Base-by-base conservation (phyloP, 2,329 filamentous ascomycete species). In the Cladophialophora exuberans region DNA sequence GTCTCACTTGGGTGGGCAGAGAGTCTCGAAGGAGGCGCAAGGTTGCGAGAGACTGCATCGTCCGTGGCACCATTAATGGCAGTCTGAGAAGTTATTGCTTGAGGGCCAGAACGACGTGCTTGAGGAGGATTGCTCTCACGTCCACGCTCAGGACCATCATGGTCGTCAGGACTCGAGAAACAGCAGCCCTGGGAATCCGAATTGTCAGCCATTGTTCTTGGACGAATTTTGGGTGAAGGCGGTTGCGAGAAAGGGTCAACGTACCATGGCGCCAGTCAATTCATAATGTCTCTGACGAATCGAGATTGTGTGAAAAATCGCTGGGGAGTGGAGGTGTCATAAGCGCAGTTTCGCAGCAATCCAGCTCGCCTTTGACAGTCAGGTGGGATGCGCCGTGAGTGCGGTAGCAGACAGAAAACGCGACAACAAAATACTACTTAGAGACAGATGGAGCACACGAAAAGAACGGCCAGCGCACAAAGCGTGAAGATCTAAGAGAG, bases 51-150 rank as follows among this genome's bases (percentile, higher is more conserved):
- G 30, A 54, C 46, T 2, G 43, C n/a, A 18, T 61, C 58, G 26
- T 57, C 54, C 13, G 54, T 33, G 15, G 50, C 52, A 39, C 52
- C 48, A 44, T 60, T 63, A 33, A 62, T 62, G 3, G 61, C 62
- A 5, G 59, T 62, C 46, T 63, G 58, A 4, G 62, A 63, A 18
- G 61, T 61, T 52, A 60, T 61, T 33, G 45, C 57, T 20, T 57
- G 59, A 31, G 59, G n/a, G n/a, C n/a, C 25, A 9, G 59, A 50
- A 33, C 53, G 59, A 26, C 54, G 56, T 13, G 57, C 54, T 33
- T 47, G 57, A 31, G 58, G 53, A 33, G 55, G 46, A 11, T 41
- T 47, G n/a, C 9, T 30, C 11, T 44, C 4, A 22, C 52, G 52
- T 28, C 52, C 55, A 41, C 48, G 33, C 26, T 47, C 36, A 20